These are phyloP conservation scores for Aspergillus sp. DNA, from an alignment of 2,329 filamentous ascomycete species.

Conservation along the genomic window DNA sequence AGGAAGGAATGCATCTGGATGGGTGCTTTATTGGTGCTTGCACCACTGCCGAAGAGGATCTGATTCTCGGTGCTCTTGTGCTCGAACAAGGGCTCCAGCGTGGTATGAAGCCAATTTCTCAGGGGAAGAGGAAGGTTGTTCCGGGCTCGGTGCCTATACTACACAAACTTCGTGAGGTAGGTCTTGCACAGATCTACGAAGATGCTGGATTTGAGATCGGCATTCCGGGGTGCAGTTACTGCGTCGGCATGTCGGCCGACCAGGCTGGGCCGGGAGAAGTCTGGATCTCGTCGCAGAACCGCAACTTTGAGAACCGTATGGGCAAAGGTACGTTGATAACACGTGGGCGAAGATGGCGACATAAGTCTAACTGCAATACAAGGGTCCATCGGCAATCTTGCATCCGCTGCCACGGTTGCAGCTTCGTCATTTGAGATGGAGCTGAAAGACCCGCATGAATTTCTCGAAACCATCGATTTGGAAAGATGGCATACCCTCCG, in stretches of 20 bases:
- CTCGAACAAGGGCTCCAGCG: conserved; percentile 41
- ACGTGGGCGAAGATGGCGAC: neutral
- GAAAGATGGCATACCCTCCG: conserved; percentile 17
- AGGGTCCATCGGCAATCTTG: conserved; percentile 49
- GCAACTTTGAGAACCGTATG: conserved; percentile 52
- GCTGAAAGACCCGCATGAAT: conserved; percentile 40
- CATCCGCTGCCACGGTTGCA: conserved; percentile 50
- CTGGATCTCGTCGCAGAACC: conserved; percentile 51
- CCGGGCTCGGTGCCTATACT: conserved; percentile 46
- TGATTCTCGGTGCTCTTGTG: conserved; percentile 47
- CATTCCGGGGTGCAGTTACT: conserved; percentile 49
- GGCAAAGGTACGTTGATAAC: conserved; percentile 35
- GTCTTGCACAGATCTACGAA: conserved; percentile 43
- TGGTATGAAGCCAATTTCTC: conserved; percentile 30
- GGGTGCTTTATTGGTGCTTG: conserved; percentile 53
- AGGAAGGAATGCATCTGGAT: conserved; percentile 37
- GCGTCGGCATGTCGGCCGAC: conserved; percentile 48
- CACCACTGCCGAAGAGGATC: conserved; percentile 50
- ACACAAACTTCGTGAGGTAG: conserved; percentile 36
- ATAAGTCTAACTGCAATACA: neutral
- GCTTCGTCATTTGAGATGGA: conserved; percentile 51
- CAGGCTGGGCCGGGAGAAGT: conserved; percentile 44
- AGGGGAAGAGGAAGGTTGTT: conserved; percentile 44
- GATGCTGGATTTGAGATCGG: conserved; percentile 47
- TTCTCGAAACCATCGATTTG: conserved; percentile 32